phyloP scores from a whole-genome alignment of 2,329 filamentous ascomycete species.

The Lasiodiplodia citricola region DNA sequence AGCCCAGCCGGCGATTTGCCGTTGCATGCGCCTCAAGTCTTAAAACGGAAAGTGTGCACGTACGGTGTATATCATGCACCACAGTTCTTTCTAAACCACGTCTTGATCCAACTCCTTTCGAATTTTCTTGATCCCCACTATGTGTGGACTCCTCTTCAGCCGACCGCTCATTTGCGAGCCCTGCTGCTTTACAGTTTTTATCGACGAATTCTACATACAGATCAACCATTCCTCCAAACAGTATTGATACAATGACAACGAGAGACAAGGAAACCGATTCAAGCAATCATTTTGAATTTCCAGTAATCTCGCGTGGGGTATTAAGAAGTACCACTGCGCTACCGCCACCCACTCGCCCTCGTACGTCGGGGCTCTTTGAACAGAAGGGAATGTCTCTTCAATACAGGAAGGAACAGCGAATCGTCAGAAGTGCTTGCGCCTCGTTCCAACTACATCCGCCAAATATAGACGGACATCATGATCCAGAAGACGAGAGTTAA shows the following conservation, averaged over 20 bases:
- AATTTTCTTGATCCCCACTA: background rate
- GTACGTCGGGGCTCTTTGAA: background rate
- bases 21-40: background rate
- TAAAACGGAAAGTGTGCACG: background rate
- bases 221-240: background rate
- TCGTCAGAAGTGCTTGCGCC: background rate
- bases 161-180: background rate
- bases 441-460: background rate
- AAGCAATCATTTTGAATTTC: background rate
- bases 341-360: background rate
- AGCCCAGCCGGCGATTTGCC: slow-evolving; percentile 7
- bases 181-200: background rate
- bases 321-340: background rate
- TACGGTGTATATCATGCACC: background rate
- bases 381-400: background rate
- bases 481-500: background rate
- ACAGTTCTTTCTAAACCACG: no score
- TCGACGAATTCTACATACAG: background rate
- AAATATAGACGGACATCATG: background rate
- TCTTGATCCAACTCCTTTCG: background rate
- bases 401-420: background rate
- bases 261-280: background rate
- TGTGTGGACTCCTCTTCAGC: background rate
- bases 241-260: background rate
- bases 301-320: background rate